These are phyloP conservation scores for Pyricularia sp. DNA, from an alignment of 2,329 filamentous ascomycete genomes.

Conservation along the genomic window DNA sequence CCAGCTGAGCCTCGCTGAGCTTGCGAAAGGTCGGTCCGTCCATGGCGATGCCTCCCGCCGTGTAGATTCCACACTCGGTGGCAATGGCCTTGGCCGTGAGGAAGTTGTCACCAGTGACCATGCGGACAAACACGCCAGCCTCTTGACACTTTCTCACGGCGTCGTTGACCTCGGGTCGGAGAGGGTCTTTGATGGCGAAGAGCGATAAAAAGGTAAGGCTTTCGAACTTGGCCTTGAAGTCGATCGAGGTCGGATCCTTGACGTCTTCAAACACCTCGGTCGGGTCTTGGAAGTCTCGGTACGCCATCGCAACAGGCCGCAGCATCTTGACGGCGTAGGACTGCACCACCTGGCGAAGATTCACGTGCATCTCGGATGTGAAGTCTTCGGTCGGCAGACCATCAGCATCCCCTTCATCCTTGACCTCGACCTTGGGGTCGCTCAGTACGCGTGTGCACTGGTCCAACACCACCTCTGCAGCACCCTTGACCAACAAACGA, in stretches of 20 bases:
- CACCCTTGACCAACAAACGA: constrained; percentile 45
- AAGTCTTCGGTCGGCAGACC: neutral
- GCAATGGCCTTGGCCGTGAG: constrained; percentile 51
- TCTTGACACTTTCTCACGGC: constrained; percentile 44
- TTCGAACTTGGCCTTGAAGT: constrained; percentile 45
- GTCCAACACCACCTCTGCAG: constrained; percentile 37
- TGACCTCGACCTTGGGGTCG: neutral
- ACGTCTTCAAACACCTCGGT: constrained; percentile 45
- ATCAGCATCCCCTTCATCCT: neutral
- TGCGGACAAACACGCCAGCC: constrained; percentile 49
- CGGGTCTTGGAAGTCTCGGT: constrained; percentile 61
- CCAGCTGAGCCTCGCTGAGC: constrained; percentile 38
- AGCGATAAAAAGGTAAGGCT: constrained; percentile 63
- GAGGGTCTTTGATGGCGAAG: constrained; percentile 62
- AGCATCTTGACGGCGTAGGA: constrained; percentile 20
- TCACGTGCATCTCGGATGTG: neutral
- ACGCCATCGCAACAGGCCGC: constrained; percentile 52
- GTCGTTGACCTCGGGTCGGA: constrained; percentile 52
- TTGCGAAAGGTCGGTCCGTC: constrained; percentile 47
- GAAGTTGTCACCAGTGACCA: constrained; percentile 55
- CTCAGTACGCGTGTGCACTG: constrained; percentile 21
- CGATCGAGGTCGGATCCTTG: constrained; percentile 43
- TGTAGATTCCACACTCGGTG: constrained; percentile 41
- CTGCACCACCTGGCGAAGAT: neutral
- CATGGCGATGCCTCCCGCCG: constrained; percentile 41